Percentiles rank a stretch among this genome's conserved stretches.
Evolutionary conservation across 2,329 filamentous ascomycete species (phyloP).

Genomic region (Fusarium humuli): DNA sequence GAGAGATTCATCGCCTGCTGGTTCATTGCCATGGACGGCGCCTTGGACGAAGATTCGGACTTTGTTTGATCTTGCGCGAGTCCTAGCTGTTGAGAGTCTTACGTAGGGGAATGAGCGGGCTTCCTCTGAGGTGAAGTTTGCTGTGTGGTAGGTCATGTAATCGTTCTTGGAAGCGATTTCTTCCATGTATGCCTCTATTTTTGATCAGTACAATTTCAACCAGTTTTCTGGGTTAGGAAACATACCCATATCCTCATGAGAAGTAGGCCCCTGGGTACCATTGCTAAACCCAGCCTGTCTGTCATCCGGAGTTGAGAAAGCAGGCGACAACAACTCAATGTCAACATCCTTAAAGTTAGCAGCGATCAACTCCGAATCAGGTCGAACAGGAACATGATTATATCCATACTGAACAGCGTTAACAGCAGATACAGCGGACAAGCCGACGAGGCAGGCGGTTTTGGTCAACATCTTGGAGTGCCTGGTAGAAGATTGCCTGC

Average conservation of each 20-base stretch:
- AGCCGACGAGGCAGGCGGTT: not conserved
- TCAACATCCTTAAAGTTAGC: constrained; percentile 37
- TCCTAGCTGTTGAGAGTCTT: constrained; percentile 11
- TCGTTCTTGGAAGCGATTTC: constrained; percentile 19
- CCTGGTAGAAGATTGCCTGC: not conserved
- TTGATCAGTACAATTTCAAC: not conserved
- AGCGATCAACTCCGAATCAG: constrained; percentile 19
- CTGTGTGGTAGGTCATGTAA: constrained; percentile 27
- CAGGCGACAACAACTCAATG: constrained; percentile 22
- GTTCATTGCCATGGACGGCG: constrained; percentile 51
- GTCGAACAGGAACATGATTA: constrained; percentile 13
- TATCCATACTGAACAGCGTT: constrained; percentile 33
- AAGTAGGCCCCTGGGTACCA: constrained; percentile 35
- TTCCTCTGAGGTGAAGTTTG: constrained; percentile 38
- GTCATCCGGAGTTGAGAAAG: constrained; percentile 2
- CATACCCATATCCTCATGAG: constrained; percentile 29
- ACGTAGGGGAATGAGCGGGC: constrained; percentile 37
- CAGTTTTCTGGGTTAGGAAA: accelerated
- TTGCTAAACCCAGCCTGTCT: constrained; percentile 23
- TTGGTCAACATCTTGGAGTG: constrained; percentile 4
- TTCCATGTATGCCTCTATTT: constrained; percentile 20
- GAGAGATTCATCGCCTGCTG: constrained; percentile 48
- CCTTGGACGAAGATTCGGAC: constrained; percentile 50
- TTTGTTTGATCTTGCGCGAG: constrained; percentile 34
- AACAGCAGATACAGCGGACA: constrained; percentile 11